These are phyloP conservation scores for Capsaspora owczarzaki DNA, from an alignment of 78 protist species.

Conservation along the genomic window DNA sequence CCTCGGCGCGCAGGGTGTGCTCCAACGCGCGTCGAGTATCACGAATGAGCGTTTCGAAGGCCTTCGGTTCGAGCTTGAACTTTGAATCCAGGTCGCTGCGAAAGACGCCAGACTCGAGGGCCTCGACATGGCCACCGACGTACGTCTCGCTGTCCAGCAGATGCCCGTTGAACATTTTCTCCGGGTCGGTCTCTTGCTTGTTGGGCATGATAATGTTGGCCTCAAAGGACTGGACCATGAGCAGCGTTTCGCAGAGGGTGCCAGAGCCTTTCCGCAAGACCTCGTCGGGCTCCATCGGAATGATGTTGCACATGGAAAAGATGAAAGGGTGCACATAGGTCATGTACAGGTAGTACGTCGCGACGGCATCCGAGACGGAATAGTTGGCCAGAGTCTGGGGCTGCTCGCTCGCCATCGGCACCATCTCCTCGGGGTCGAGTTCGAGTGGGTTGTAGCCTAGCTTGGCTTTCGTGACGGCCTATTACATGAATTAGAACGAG, in stretches of 20 bases:
- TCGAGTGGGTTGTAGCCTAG: slow-evolving; percentile 97
- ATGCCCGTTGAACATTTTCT: slow-evolving; percentile 70
- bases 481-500: background rate
- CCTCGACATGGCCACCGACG: slow-evolving; percentile 98
- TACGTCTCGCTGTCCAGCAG: slow-evolving; percentile 92
- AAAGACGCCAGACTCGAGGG: slow-evolving; percentile 87
- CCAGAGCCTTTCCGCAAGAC: slow-evolving; percentile 98
- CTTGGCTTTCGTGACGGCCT: slow-evolving; percentile 88
- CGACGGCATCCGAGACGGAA: slow-evolving; percentile 99
- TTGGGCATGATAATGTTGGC: slow-evolving; percentile 87
- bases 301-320: slow-evolving; percentile 94
- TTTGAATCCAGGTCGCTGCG: slow-evolving; percentile 72
- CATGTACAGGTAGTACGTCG: slow-evolving; percentile 95
- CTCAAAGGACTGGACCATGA: slow-evolving; percentile 60
- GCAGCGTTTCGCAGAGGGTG: slow-evolving; percentile 93
- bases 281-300: slow-evolving; percentile 95
- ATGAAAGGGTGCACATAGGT: slow-evolving; percentile 97
- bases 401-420: slow-evolving; percentile 67
- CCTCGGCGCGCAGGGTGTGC: slow-evolving; percentile 57
- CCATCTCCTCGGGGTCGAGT: slow-evolving; percentile 96
- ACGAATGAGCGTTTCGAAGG: slow-evolving; percentile 52
- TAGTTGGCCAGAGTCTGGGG: slow-evolving; percentile 80
- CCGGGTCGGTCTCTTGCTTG: slow-evolving; percentile 61
- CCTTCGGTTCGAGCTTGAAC: slow-evolving; percentile 59
- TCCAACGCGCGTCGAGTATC: slow-evolving; percentile 31